A percentile compares a stretch with the other conserved stretches of the same genome.
phyloP scores from a whole-genome alignment of 2,329 filamentous ascomycete genomes.

The Bimuria novae-zelandiae region DNA sequence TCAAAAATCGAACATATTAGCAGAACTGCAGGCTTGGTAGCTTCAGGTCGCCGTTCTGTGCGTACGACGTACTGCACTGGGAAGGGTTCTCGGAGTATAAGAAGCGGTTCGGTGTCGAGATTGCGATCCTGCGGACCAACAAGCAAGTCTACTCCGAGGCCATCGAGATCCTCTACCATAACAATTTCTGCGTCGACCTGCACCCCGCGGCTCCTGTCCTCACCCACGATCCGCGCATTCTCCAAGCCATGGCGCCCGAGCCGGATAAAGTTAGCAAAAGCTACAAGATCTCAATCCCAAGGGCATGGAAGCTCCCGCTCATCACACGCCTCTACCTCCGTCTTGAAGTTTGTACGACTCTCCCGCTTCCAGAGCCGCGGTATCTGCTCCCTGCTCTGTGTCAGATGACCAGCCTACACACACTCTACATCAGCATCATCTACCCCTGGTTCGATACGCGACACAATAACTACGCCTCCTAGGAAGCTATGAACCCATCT shows the following conservation, averaged over 20 bases:
- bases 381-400: neutral
- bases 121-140: neutral
- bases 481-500: too few relatives aligned
- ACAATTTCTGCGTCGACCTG: neutral
- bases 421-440: neutral
- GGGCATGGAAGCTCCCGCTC: neutral
- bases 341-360: neutral
- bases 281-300: neutral
- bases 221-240: neutral
- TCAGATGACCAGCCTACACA: neutral
- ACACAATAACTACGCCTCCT: too few relatives aligned
- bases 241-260: neutral
- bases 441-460: neutral
- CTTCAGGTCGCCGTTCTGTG: too few relatives aligned
- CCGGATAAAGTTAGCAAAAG: neutral
- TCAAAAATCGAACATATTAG: too few relatives aligned
- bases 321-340: neutral
- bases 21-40: too few relatives aligned
- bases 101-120: neutral
- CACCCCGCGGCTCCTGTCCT: neutral
- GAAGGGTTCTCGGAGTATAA: too few relatives aligned
- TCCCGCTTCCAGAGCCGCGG: neutral
- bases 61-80: too few relatives aligned
- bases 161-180: neutral
- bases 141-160: neutral